Evolutionary conservation across 1,284 basidiomycete genomes (phyloP), one percentile per base, ranked within the genome.

Genomic region (Cystobasidium slooffiae): DNA sequence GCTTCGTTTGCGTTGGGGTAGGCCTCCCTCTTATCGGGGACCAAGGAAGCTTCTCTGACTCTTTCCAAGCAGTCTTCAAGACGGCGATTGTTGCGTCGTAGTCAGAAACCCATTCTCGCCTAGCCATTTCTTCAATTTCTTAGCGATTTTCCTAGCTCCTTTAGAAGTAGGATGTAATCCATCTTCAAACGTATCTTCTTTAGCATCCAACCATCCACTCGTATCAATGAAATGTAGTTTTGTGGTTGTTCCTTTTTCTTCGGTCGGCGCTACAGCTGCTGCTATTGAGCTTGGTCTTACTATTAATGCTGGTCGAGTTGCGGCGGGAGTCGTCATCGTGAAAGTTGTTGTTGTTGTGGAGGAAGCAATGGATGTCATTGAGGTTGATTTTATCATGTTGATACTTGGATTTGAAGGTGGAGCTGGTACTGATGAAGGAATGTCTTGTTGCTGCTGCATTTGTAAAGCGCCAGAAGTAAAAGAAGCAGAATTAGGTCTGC

Each of bases 91-190:
- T n/a, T n/a, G n/a, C n/a, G n/a, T n/a, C 31, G 31, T 31, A 1
- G 59, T n/a, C 0, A 73, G 55, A 18, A 73, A 73, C 2, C 53
- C 62, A 58, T 73, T n/a, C 22, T 66, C 43, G 5, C 49, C 43
- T 12, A 73, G 44, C 70, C 70, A 73, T 41, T 12, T 24, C 18
- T 52, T 49, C 8, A 73, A 44, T 62, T 66, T 73, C 63, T 44
- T 73, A 16, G 62, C 70, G 24, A 73, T 73, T 31, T 65, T 66
- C 20, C 41, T 65, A 31, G 70, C 70, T n/a, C 70, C 70, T 44
- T 49, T 44, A 12, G 31, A 24, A 7, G 62, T 73, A 58, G 70
- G 70, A 41, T 73, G 70, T 16, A 24, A 2, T 16, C 70, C 70
- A 44, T 73, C 31, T 31, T 31, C 70, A 59, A 66, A 47, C 14